Evolutionary conservation across 495 filamentous ascomycete species (phyloP).

Genomic region (Cairneyella variabilis): DNA sequence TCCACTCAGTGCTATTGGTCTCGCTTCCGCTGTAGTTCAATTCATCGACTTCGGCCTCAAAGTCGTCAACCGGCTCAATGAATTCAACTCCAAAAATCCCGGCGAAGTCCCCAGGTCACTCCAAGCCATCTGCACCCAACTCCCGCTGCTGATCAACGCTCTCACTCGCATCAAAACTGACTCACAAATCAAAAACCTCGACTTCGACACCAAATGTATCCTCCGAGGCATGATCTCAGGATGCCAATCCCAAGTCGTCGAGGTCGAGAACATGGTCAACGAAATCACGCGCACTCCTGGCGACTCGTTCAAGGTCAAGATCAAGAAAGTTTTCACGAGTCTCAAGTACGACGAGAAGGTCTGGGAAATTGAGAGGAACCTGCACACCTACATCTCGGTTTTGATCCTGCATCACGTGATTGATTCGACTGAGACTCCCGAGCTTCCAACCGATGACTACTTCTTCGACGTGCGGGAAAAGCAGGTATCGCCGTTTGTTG

Average conservation of each 20-base stretch:
- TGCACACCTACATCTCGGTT: slow-evolving; percentile 21
- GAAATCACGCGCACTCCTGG: slow-evolving; percentile 11
- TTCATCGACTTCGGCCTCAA: slow-evolving; percentile 35
- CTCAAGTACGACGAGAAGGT: slow-evolving; percentile 21
- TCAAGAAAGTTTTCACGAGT: slow-evolving; percentile 20
- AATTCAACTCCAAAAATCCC: slow-evolving; percentile 22
- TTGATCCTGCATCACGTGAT: slow-evolving; percentile 21
- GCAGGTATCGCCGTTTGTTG: slow-evolving; percentile 12
- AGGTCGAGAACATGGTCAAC: slow-evolving; percentile 19
- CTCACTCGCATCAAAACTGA: slow-evolving; percentile 14
- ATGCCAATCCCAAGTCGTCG: slow-evolving; percentile 11
- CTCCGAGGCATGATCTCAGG: slow-evolving; percentile 18
- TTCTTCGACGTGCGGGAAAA: slow-evolving; percentile 19
- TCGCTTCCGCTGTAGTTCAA: slow-evolving; percentile 31
- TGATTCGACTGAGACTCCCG: slow-evolving; percentile 10
- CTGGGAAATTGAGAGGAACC: slow-evolving; percentile 13
- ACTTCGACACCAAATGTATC: slow-evolving; percentile 21
- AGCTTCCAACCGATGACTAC: slow-evolving; percentile 1
- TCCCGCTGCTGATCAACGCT: slow-evolving; percentile 16
- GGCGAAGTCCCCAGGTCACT: slow-evolving; percentile 16
- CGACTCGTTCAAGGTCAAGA: slow-evolving; percentile 17
- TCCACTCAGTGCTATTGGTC: slow-evolving; percentile 23
- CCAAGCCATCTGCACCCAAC: slow-evolving; percentile 14
- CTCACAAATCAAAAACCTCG: slow-evolving; percentile 11
- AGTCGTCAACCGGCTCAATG: slow-evolving; percentile 27